These are phyloP conservation scores for Coemansia sp. DNA, from an alignment of 192 early-diverging fungal genomes.

Conservation along the genomic window DNA sequence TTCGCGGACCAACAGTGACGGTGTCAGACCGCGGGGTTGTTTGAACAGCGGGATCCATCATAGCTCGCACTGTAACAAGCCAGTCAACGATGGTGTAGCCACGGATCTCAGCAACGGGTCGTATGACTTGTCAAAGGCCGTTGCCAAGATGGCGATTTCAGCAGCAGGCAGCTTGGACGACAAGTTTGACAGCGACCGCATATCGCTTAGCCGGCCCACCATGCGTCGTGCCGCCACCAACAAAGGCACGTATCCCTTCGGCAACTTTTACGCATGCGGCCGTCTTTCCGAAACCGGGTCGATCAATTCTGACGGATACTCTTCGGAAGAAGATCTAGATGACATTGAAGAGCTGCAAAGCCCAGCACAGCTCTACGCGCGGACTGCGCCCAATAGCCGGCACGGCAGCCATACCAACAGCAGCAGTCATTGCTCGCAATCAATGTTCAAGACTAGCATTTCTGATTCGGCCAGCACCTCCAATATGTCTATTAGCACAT, in stretches of 20 bases:
- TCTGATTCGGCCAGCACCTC: neutral
- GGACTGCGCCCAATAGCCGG: conserved; percentile 16
- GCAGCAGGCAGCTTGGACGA: conserved; percentile 32
- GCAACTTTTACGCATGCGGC: conserved; percentile 14
- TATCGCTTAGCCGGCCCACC: conserved; percentile 23
- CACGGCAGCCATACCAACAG: neutral
- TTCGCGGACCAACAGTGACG: neutral
- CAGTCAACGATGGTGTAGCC: conserved; percentile 16
- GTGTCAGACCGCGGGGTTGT: neutral
- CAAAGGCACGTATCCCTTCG: conserved; percentile 21
- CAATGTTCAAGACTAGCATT: conserved; percentile 1
- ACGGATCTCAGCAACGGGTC: conserved; percentile 18
- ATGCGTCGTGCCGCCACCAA: neutral
- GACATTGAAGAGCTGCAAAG: conserved; percentile 2
- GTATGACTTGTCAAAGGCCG: conserved; percentile 28
- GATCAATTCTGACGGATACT: conserved; percentile 21
- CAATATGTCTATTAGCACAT: conserved; percentile 16
- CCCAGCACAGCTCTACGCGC: conserved; percentile 1
- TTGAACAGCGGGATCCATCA: conserved; percentile 1
- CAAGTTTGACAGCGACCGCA: conserved; percentile 26
- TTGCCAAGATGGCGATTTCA: conserved; percentile 26
- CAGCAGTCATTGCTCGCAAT: conserved; percentile 8
- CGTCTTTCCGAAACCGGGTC: conserved; percentile 20
- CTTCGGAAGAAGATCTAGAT: conserved; percentile 13
- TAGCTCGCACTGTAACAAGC: conserved; percentile 9